Evolutionary conservation across 768 basidiomycete species (phyloP).

Genomic region (Leccinum imitatum): DNA sequence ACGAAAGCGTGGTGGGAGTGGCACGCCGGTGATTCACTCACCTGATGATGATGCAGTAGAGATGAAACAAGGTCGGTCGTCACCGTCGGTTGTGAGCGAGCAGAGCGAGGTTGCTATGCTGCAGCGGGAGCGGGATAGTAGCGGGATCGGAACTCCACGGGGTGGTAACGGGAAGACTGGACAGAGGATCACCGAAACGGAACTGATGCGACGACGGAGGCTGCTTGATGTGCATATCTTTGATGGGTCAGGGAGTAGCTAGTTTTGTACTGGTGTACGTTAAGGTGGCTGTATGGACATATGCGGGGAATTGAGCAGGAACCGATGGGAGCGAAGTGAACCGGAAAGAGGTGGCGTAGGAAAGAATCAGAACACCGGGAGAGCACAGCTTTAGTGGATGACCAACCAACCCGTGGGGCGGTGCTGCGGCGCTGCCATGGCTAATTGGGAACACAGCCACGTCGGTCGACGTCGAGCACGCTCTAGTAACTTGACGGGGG

Average conservation of each 20-base stretch:
- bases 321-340: constrained; percentile 5
- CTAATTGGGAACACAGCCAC: constrained; percentile 37
- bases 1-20: constrained; percentile 42
- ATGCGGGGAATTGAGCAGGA: neutral
- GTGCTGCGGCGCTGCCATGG: constrained; percentile 35
- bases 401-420: constrained; percentile 24
- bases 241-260: constrained; percentile 25
- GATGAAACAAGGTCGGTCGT: constrained; percentile 19
- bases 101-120: constrained; percentile 2
- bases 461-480: constrained; percentile 29
- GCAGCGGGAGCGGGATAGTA: constrained; percentile 30
- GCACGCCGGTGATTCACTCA: constrained; percentile 25
- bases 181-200: constrained; percentile 72
- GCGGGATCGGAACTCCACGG: constrained; percentile 28
- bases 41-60: constrained; percentile 19
- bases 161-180: constrained; percentile 46
- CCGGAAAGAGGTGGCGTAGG: neutral
- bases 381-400: constrained; percentile 25
- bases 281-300: neutral
- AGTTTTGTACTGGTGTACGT: constrained; percentile 4
- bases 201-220: constrained; percentile 75
- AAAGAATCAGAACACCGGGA: constrained; percentile 9
- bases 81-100: constrained; percentile 11
- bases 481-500: neutral
- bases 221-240: constrained; percentile 73